These are phyloP conservation scores for Diutina catenulata DNA, from an alignment of 1,139 yeast genomes.

Conservation along the genomic window DNA sequence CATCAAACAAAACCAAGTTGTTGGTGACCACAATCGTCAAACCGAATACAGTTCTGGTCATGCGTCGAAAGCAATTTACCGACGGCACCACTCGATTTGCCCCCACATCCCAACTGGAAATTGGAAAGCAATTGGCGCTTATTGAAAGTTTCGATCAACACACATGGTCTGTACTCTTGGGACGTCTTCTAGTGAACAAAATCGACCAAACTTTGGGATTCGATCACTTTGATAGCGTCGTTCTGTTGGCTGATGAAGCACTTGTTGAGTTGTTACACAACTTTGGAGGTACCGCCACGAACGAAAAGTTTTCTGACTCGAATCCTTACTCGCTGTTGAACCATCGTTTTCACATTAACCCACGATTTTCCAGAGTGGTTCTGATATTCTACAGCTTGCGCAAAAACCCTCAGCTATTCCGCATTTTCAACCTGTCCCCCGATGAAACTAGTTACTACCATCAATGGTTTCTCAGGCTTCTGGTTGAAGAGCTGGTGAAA, in stretches of 20 bases:
- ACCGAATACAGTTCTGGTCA: slow-evolving; percentile 13
- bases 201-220: slow-evolving; percentile 26
- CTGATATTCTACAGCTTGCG: slow-evolving; percentile 20
- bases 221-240: slow-evolving; percentile 20
- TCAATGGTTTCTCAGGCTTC: slow-evolving; percentile 17
- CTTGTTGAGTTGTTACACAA: slow-evolving; percentile 18
- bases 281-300: slow-evolving; percentile 20
- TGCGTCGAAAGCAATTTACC: background rate
- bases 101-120: slow-evolving; percentile 10
- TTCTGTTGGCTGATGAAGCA: slow-evolving; percentile 16
- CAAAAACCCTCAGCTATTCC: slow-evolving; percentile 22
- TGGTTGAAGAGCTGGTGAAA: slow-evolving; percentile 11
- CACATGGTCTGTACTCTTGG: slow-evolving; percentile 19
- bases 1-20: slow-evolving; percentile 10
- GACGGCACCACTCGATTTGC: background rate
- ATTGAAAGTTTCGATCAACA: slow-evolving; percentile 21
- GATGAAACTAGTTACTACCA: slow-evolving; percentile 33
- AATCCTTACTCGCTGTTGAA: slow-evolving; percentile 11
- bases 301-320: too few relatives aligned
- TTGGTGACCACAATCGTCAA: slow-evolving; percentile 19
- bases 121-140: slow-evolving; percentile 18
- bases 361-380: slow-evolving; percentile 18
- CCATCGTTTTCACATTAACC: slow-evolving; percentile 15
- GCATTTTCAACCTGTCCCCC: slow-evolving; percentile 30
- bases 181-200: slow-evolving; percentile 21